phyloP scores from a whole-genome alignment of 805 yeast genomes.

The Lipomyces chichibuensis region DNA sequence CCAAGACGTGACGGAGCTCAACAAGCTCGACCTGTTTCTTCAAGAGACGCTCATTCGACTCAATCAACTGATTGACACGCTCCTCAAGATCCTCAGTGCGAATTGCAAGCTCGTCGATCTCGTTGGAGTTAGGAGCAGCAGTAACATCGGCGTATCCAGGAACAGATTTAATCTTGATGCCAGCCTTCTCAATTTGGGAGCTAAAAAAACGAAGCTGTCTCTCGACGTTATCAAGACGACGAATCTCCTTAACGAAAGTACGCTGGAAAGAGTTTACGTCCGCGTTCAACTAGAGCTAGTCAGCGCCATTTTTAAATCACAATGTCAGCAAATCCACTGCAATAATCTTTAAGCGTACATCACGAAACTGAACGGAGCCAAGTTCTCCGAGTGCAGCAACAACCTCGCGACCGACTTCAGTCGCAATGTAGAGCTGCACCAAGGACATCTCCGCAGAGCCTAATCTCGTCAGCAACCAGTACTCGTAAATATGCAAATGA shows the following conservation, averaged over 20 bases:
- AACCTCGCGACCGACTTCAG: slow-evolving; percentile 84
- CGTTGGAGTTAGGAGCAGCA: slow-evolving; percentile 52
- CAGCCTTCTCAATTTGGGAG: slow-evolving; percentile 42
- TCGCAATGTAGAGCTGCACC: slow-evolving; percentile 87
- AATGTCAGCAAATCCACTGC: background rate
- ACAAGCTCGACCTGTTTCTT: slow-evolving; percentile 64
- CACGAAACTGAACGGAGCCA: slow-evolving; percentile 86
- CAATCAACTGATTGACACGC: slow-evolving; percentile 70
- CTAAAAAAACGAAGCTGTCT: slow-evolving; percentile 65
- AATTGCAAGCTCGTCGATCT: slow-evolving; percentile 70
- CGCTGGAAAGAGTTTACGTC: slow-evolving; percentile 85
- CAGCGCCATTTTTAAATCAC: background rate
- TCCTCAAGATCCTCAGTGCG: slow-evolving; percentile 71
- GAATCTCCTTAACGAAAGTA: slow-evolving; percentile 83
- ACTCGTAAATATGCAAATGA: background rate
- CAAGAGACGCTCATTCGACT: slow-evolving; percentile 66
- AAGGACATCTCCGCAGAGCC: slow-evolving; percentile 97
- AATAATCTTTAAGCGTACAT: slow-evolving; percentile 43
- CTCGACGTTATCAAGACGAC: slow-evolving; percentile 81
- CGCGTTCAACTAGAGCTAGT: slow-evolving; percentile 55
- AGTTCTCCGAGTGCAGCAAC: slow-evolving; percentile 85
- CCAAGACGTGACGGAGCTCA: slow-evolving; percentile 69
- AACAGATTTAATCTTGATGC: slow-evolving; percentile 42
- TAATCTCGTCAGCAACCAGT: slow-evolving; percentile 2
- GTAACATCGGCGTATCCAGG: slow-evolving; percentile 50